Evolutionary conservation across 2,329 filamentous ascomycete genomes (phyloP), one percentile per base, ranked within the genome.

Genomic region (Alternaria consortialis): DNA sequence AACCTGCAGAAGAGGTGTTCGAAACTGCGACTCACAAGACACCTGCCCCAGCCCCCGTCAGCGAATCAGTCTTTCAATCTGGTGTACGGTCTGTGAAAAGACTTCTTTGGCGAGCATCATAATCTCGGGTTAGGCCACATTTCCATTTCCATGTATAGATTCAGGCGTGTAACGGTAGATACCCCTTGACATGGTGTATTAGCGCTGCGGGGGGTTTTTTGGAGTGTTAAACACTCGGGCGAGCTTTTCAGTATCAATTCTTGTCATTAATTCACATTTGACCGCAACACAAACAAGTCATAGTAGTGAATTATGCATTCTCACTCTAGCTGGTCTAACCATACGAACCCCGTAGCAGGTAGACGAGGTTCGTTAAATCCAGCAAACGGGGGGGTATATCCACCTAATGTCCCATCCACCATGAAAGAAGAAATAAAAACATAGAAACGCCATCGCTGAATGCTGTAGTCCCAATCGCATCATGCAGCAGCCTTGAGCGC

Each of bases 401-500:
- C 57, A 57, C 60, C 34, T 48, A 23, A 47, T 25, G 29, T 51
- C 39, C 44, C 31, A 29, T 40, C 15, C 29, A 27, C 50, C 39
- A 46, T 43, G 36, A 36, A 48, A 23, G 51, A 44, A 37, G n/a
- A 15, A 34, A 12, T 31, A 11, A 39, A 47, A 39, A 50, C 32
- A 44, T 15, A 39, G 55, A 58, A 62, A 70, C 70, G 70, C 70
- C 70, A 34, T 68, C 68, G 70, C 70, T 70, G 64, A 67, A 71
- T 70, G 67, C 64, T 66, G 31, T 43, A 44, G 44, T 47, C 44
- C 39, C 23, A 43, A 39, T 56, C 58, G 51, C 52, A 47, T 48
- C 27, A 32, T 40, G 37, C 55, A 52, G 29, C 37, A 23, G 31
- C 31, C 32, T 25, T 48, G 8, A 25, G 8, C 31, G 40, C 27